Percentiles rank a stretch among this genome's conserved stretches.
Evolutionary conservation across 495 filamentous ascomycete species (phyloP).

Genomic region (Venustampulla echinocandica): DNA sequence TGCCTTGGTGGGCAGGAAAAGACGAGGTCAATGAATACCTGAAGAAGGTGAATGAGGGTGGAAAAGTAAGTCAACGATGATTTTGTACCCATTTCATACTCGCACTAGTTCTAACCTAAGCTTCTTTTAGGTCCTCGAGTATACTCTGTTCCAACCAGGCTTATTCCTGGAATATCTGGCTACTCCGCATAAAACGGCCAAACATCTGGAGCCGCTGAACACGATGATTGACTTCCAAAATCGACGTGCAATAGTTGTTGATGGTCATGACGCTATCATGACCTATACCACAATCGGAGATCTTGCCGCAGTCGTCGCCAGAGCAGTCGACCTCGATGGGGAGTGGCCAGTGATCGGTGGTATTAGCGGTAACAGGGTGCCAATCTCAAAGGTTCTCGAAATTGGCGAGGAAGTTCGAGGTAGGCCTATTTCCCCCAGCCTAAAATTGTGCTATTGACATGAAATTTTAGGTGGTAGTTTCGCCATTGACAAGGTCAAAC

Average conservation of each 20-base stretch:
- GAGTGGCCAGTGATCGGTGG: constrained; percentile 49
- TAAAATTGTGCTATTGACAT: constrained; percentile 1
- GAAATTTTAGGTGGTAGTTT: constrained; percentile 29
- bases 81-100: not conserved
- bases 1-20: constrained; percentile 46
- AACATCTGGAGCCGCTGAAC: constrained; percentile 36
- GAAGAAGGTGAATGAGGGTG: constrained; percentile 39
- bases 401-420: constrained; percentile 44
- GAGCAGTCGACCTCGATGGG: constrained; percentile 42
- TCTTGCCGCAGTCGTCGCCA: constrained; percentile 35
- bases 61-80: constrained; percentile 29
- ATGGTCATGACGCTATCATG: constrained; percentile 34
- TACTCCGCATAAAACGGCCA: constrained; percentile 38
- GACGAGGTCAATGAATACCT: constrained; percentile 39
- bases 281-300: constrained; percentile 41
- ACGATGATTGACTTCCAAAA: constrained; percentile 39
- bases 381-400: constrained; percentile 33
- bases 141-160: constrained; percentile 49
- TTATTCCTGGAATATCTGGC: constrained; percentile 47
- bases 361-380: constrained; percentile 37
- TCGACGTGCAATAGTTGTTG: constrained; percentile 38
- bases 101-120: constrained; percentile 2
- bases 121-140: constrained; percentile 46
- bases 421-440: constrained; percentile 18
- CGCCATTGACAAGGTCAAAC: constrained; percentile 34